Evolutionary conservation across 1,284 basidiomycete genomes (phyloP).

Genomic region (Phenoliferia sp.): DNA sequence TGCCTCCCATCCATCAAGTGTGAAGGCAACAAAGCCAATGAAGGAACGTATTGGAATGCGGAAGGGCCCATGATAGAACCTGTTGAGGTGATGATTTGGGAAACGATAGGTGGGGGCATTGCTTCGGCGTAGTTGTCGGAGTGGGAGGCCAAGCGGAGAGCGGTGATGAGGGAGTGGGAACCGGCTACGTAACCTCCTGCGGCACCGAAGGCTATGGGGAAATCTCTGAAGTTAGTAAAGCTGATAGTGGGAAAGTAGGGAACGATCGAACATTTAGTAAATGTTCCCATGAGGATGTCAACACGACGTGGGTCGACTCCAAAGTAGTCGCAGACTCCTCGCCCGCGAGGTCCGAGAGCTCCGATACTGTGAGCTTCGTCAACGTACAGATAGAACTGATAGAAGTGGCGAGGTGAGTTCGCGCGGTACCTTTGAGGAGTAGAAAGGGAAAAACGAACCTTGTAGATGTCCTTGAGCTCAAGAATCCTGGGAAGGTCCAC

Average conservation of each 20-base stretch:
- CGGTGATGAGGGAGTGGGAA: conserved; percentile 69
- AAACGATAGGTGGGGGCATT: conserved; percentile 82
- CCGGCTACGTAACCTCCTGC: conserved; percentile 94
- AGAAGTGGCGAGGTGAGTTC: neutral
- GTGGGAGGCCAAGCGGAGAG: conserved; percentile 75
- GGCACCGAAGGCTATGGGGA: conserved; percentile 65
- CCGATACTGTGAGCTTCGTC: conserved; percentile 98
- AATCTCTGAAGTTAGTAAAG: neutral
- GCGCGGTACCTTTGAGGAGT: neutral
- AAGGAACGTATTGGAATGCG: conserved; percentile 46
- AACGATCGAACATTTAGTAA: conserved; percentile 73
- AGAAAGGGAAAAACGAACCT: conserved; percentile 53
- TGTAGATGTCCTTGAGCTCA: conserved; percentile 90
- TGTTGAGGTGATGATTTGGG: conserved; percentile 88
- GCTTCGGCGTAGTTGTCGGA: conserved; percentile 84
- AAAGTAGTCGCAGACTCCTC: conserved; percentile 95
- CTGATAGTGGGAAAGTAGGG: neutral
- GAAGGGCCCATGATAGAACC: conserved; percentile 83
- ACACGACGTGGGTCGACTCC: conserved; percentile 72
- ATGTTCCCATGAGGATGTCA: conserved; percentile 97
- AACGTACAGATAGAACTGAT: conserved; percentile 87
- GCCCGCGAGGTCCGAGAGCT: conserved; percentile 86
- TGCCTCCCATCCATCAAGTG: conserved; percentile 72
- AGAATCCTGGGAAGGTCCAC: conserved; percentile 78
- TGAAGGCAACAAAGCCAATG: conserved; percentile 66